Evolutionary conservation across 1,284 basidiomycete species (phyloP).

Genomic region (Macrocystidia cucumis): DNA sequence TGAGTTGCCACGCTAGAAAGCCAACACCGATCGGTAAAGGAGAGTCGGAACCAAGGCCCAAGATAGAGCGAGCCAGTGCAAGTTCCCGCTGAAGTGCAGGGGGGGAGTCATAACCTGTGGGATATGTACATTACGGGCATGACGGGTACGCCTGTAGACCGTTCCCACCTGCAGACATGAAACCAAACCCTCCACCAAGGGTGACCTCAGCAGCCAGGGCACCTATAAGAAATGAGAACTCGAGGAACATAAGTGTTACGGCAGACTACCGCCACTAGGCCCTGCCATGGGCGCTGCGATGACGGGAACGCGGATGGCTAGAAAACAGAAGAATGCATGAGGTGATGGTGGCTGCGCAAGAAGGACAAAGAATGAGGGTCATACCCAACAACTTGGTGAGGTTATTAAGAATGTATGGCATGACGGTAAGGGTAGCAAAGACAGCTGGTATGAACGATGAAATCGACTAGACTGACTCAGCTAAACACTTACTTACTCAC

Average conservation of each 20-base stretch:
- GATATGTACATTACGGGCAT: slow-evolving; percentile 6
- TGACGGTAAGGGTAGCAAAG: slow-evolving; percentile 6
- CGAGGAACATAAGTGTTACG: not conserved
- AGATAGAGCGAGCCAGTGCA: slow-evolving; percentile 31
- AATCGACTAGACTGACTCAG: no score
- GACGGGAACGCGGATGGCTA: slow-evolving; percentile 50
- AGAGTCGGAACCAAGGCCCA: slow-evolving; percentile 22
- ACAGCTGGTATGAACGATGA: no score
- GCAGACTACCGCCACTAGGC: slow-evolving; percentile 38
- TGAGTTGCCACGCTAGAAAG: slow-evolving; percentile 66
- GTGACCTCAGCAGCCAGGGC: slow-evolving; percentile 54
- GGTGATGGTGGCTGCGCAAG: not conserved
- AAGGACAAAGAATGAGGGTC: not conserved
- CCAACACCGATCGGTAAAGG: slow-evolving; percentile 65
- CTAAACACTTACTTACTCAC: no score
- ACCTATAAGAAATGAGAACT: slow-evolving; percentile 20
- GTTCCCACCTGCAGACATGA: slow-evolving; percentile 50
- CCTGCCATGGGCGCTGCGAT: slow-evolving; percentile 63
- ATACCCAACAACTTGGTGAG: slow-evolving; percentile 13
- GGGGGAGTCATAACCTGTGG: slow-evolving; percentile 35
- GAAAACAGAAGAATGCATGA: not conserved
- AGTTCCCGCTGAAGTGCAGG: slow-evolving; percentile 41
- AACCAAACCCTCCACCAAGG: slow-evolving; percentile 64
- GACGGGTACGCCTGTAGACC: not conserved
- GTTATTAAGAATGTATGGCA: slow-evolving; percentile 14